Evolutionary conservation across 1,284 basidiomycete genomes (phyloP), one percentile per base, ranked within the genome.

Genomic region (Naganishia liquefaciens): DNA sequence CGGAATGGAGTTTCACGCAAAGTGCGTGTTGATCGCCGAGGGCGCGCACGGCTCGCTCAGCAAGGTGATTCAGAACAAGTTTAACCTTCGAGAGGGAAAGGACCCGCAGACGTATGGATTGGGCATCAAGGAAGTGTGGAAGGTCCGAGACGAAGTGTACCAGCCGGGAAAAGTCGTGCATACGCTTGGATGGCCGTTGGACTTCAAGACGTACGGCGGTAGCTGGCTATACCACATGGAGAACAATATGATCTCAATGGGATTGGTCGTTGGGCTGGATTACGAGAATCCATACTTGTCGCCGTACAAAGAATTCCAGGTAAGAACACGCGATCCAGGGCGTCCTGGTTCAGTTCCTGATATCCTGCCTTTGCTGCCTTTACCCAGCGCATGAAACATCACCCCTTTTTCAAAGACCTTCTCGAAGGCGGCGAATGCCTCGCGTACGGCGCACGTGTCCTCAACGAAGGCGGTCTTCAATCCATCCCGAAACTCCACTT

Each of bases 91-190:
- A 27, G 86, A 90, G 53, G 84, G 87, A 42, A 80, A 80, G 17
- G 90, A 98, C 77, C 89, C 90, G 2, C 96, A 99, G 81, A 99
- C 95, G 1, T 99, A 98, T 74, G 95, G 91, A 0, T 87, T 99
- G 65, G 95, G 96, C 10, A 82, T 99, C 71, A 99, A 99, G 82
- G 95, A 99, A 79, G 93, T 99, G 4, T 99, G 95, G 96, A 86
- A 90, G 57, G 88, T 99, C 19, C 87, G 87, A 68, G 85, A 86
- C 25, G 84, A 84, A 68, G 85, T 88, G 70, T 86, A 96, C 78
- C 77, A 86, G 64, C 86, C 92, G 0, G 95, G 96, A 21, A 86
- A 91, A 73, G 87, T 97, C 21, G 84, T 93, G 10, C 95, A 99
- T 79, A 93, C 92, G 3, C 83, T 99, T 72, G 95, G 96, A 11